Base-by-base conservation (phyloP, 1,284 basidiomycete genomes). In the Ganoderma resinaceum region DNA sequence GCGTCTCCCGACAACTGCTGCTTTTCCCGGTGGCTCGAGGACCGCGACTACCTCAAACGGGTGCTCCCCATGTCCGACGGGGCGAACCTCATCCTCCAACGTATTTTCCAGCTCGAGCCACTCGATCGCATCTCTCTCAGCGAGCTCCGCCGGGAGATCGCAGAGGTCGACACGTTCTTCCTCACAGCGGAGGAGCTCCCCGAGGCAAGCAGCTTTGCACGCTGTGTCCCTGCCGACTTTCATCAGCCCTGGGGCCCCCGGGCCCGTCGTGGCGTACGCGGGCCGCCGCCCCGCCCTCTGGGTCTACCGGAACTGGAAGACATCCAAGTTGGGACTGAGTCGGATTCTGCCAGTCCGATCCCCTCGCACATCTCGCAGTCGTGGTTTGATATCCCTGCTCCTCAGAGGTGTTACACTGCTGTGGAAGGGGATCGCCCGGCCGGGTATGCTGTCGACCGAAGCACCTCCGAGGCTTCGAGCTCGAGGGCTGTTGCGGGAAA, bases 1-100 rank as follows among this genome's bases (percentile, higher is more conserved):
- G 95, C 97, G 2, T 87, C 84, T 59, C 80, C 85, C 3, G 82
- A 85, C 38, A 96, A 98, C 80, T 86, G 89, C 52, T 92, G 90
- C 43, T 98, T 94, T 83, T 78, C 60, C 12, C 71, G 72, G 26
- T 78, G 75, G 73, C 66, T 94, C 61, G 80, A 85, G 61, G 86
- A 95, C 73, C 86, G 84, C 40, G 80, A 92, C 70, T 92, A 92
- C 75, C 85, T 97, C 33, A 85, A 85, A n/a, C 80, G 86, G 26
- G 88, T 90, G 71, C 84, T 95, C 8, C 93, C 93, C 29, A 91
- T 97, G 73, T 93, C 92, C 29, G 73, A 81, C 20, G 83, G 81
- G 20, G 86, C 87, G 61, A 87, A 88, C 75, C 73, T 75, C 1
- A 82, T 94, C 73, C 81, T 95, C 73, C 86, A 86, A 68, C 80